phyloP scores from a whole-genome alignment of 148 eudicot genomes.

The Heliamphora exappendiculata region DNA sequence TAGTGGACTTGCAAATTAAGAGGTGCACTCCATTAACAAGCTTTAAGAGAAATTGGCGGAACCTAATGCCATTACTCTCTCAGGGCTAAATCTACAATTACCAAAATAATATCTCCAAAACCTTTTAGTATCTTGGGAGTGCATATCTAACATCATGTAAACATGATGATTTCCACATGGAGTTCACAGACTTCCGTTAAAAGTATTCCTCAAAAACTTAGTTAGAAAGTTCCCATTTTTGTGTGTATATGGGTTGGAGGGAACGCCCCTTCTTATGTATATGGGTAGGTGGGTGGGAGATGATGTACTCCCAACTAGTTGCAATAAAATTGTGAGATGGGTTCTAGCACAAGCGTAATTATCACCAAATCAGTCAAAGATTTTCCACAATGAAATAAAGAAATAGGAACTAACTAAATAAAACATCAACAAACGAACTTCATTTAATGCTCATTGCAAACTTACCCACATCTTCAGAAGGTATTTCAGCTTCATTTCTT shows the following conservation, averaged over 20 bases:
- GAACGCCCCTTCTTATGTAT: too few relatives aligned
- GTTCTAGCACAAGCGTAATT: too few relatives aligned
- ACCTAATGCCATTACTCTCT: not conserved
- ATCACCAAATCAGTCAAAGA: too few relatives aligned
- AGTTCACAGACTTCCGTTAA: too few relatives aligned
- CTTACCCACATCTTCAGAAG: constrained; percentile 75
- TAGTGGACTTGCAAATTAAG: not conserved
- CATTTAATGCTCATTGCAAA: not conserved
- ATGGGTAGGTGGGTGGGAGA: too few relatives aligned
- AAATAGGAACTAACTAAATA: not conserved
- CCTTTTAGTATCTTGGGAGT: not conserved
- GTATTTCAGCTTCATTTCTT: constrained; percentile 67
- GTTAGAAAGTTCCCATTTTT: too few relatives aligned
- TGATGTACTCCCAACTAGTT: not conserved
- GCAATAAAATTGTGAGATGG: not conserved
- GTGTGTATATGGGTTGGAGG: too few relatives aligned
- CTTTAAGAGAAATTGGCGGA: not conserved
- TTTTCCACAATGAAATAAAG: too few relatives aligned
- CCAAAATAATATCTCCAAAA: not conserved
- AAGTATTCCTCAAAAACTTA: too few relatives aligned
- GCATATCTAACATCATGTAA: not conserved
- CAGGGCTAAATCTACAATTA: not conserved
- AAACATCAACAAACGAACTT: too few relatives aligned
- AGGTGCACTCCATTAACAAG: not conserved
- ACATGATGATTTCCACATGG: not conserved